These are phyloP conservation scores for Pyrenophora tritici-repentis DNA, from an alignment of 2,329 filamentous ascomycete genomes.

Conservation along the genomic window DNA sequence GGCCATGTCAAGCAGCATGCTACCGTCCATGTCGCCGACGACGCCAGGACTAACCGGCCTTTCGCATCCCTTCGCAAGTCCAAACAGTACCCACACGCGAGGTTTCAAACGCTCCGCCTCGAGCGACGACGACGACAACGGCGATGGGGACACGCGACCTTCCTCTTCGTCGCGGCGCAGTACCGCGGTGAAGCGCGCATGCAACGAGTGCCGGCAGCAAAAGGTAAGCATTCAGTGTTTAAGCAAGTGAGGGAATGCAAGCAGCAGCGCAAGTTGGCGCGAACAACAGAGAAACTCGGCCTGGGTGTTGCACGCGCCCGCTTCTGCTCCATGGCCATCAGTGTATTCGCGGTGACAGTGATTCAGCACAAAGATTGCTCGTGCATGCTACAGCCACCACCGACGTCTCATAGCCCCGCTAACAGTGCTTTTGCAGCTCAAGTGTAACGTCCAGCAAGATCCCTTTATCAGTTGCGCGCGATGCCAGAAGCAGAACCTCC, in stretches of 20 bases:
- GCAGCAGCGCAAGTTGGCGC: background rate
- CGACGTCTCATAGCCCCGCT: constrained; percentile 17
- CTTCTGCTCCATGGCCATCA: background rate
- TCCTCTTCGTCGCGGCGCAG: constrained; percentile 37
- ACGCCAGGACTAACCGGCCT: constrained; percentile 35
- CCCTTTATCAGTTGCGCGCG: constrained; percentile 78
- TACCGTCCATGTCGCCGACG: constrained; percentile 38
- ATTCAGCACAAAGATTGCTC: background rate
- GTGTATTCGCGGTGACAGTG: background rate
- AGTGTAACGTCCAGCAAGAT: constrained; percentile 82
- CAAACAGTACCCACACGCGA: constrained; percentile 35
- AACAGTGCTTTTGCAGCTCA: constrained; percentile 59
- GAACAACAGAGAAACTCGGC: background rate
- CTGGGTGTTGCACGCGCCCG: background rate
- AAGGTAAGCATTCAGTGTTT: constrained; percentile 63
- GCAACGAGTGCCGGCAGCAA: constrained; percentile 84
- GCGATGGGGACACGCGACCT: constrained; percentile 32
- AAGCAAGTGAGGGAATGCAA: background rate
- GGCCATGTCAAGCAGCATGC: constrained; percentile 15
- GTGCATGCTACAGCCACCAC: background rate
- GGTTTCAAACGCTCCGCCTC: constrained; percentile 47
- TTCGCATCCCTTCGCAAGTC: constrained; percentile 37
- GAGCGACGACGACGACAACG: constrained; percentile 46
- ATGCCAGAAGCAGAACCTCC: constrained; percentile 77
- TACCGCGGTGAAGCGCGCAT: constrained; percentile 68